A percentile compares a stretch with the other conserved stretches of the same genome.
These are phyloP conservation scores for Aspergillus amoenus DNA, from an alignment of 2,329 filamentous ascomycete species.

Conservation along the genomic window DNA sequence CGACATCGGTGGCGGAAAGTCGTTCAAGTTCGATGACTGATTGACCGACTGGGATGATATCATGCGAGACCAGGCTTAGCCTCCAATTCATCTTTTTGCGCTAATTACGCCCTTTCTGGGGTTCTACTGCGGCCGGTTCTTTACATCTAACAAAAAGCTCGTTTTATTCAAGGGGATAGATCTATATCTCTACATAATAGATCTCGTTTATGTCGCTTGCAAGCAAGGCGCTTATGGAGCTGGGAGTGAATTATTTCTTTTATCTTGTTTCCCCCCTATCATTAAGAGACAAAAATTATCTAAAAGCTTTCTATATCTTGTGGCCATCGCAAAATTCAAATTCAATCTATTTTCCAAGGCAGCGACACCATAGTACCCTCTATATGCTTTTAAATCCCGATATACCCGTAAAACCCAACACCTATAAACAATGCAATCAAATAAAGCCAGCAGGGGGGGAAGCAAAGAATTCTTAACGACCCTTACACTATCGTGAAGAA, in stretches of 20 bases:
- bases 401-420: neutral
- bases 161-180: conserved; percentile 8
- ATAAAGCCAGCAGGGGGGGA: neutral
- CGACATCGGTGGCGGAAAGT: conserved; percentile 77
- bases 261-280: neutral
- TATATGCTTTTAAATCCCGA: neutral
- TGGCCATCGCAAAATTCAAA: neutral
- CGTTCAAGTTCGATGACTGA: conserved; percentile 93
- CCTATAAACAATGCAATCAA: neutral
- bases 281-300: neutral
- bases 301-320: neutral
- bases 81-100: neutral
- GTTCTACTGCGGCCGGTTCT: neutral
- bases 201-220: conserved; percentile 18
- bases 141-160: conserved; percentile 4
- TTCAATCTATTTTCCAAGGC: neutral
- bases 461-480: neutral
- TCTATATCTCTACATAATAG: conserved; percentile 20
- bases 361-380: neutral
- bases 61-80: neutral
- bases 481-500: neutral
- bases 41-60: neutral
- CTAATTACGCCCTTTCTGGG: neutral
- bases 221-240: conserved; percentile 34
- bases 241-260: conserved; percentile 14